phyloP scores from a whole-genome alignment of 192 early-diverging fungal species.

The Mortierella hygrophila region DNA sequence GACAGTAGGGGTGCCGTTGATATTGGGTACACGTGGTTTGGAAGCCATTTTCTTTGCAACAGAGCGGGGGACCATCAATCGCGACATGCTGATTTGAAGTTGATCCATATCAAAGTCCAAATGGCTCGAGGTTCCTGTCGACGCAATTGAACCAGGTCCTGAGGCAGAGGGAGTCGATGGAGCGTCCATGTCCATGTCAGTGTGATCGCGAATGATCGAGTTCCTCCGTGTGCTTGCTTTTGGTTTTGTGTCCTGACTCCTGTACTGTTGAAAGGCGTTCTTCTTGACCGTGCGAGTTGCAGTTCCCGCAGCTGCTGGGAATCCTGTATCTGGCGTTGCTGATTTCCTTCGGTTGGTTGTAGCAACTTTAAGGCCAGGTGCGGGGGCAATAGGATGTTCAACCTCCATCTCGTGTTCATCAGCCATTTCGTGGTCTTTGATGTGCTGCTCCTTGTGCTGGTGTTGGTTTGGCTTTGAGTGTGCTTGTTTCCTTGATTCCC shows the following conservation, averaged over 20 bases:
- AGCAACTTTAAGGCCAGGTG: neutral
- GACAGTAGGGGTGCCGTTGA: neutral
- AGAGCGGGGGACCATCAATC: conserved; percentile 36
- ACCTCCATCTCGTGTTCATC: conserved; percentile 20
- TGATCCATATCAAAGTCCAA: conserved; percentile 40
- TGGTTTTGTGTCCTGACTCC: conserved; percentile 1
- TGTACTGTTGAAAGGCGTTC: conserved; percentile 22
- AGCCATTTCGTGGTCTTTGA: conserved; percentile 2
- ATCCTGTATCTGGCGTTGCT: neutral
- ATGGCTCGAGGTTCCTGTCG: neutral
- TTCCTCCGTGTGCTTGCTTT: neutral
- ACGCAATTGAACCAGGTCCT: neutral
- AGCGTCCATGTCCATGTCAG: conserved; percentile 22
- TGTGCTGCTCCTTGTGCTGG: neutral
- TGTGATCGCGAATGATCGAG: neutral
- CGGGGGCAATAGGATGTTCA: neutral
- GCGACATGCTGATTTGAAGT: conserved; percentile 37
- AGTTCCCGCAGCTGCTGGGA: neutral
- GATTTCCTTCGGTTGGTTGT: neutral
- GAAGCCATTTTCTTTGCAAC: conserved; percentile 29
- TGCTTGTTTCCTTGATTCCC: conserved; percentile 3
- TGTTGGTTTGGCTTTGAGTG: conserved; percentile 1
- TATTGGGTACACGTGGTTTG: neutral
- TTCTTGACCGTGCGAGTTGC: conserved; percentile 11
- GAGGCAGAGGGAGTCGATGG: neutral